These are phyloP conservation scores for Podospora bellae-mahoneyi DNA, from an alignment of 495 filamentous ascomycete genomes.

Conservation along the genomic window DNA sequence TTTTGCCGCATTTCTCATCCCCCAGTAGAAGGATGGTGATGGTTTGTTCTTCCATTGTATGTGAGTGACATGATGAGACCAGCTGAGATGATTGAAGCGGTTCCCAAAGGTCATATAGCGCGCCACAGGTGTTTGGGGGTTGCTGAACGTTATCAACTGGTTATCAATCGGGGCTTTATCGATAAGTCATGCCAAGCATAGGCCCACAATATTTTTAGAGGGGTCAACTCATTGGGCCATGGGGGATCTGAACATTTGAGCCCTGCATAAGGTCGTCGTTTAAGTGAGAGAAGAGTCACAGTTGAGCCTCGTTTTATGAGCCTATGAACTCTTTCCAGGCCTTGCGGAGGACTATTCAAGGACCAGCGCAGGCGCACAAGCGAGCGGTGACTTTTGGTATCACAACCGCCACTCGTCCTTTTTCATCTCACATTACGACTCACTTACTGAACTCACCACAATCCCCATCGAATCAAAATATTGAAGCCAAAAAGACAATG, in stretches of 20 bases:
- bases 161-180: slow-evolving; percentile 1
- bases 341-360: neutral
- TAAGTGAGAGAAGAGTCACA: slow-evolving; percentile 2
- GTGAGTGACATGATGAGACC: neutral
- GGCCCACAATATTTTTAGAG: slow-evolving; percentile 11
- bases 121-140: neutral
- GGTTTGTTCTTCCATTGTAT: slow-evolving; percentile 43
- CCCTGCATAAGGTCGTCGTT: neutral
- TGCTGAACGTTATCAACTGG: neutral
- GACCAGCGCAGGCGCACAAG: slow-evolving; percentile 9
- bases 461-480: neutral
- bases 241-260: neutral
- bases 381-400: slow-evolving; percentile 1
- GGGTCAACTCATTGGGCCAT: neutral
- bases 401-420: neutral
- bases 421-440: neutral
- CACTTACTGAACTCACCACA: slow-evolving; percentile 15
- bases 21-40: slow-evolving; percentile 76
- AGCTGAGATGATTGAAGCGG: neutral
- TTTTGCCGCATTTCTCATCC: slow-evolving; percentile 78
- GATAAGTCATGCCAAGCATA: slow-evolving; percentile 9
- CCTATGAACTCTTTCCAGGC: neutral
- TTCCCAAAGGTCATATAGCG: neutral
- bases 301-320: neutral
- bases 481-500: neutral